Evolutionary conservation across 2,329 filamentous ascomycete species (phyloP), one percentile per base, ranked within the genome.

Genomic region (Fusarium cyanostomum): DNA sequence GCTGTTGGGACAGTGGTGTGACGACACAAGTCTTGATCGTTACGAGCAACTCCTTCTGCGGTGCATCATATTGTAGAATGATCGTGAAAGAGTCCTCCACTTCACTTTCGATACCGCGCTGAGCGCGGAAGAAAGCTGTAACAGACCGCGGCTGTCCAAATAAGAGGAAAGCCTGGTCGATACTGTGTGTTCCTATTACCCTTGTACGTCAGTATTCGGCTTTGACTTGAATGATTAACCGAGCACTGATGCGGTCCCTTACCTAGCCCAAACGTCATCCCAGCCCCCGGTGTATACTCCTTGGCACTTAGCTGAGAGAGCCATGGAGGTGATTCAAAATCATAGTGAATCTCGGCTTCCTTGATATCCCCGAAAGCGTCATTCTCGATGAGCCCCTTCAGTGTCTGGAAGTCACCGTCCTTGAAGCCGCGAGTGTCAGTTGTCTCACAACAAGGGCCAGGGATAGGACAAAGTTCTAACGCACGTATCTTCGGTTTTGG

Each of bases 321-420:
- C 79, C 79, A 82, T 1, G 69, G 38, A 0, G 80, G 76, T 1
- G 74, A 74, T 31, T 79, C 78, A 34, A 81, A 84, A 68, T 91
- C 88, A 56, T 89, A 90, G 72, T 89, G 87, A 4, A 87, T 83
- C 66, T 90, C 84, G 46, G 86, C 89, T 63, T 90, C 88, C 33
- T 83, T 83, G 44, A 90, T 78, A 2, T 87, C 81, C 13, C 88
- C 88, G 0, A 70, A 18, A 12, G 67, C 67, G 8, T 54, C 56
- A 13, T 62, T 54, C 0, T 54, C 38, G 1, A 67, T 15, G 0
- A 70, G 51, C 5, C 59, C 43, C 4, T 54, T 58, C 0, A 70
- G 55, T 4, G 67, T 68, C 9, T 49, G 53, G 7, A 68, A 70
- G 18, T 67, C 67, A 3, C 64, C 67, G 15, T 70, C 67, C 67